These are phyloP conservation scores for Mediolabrus comicus DNA, from an alignment of 108 stramenopile genomes.

Conservation along the genomic window DNA sequence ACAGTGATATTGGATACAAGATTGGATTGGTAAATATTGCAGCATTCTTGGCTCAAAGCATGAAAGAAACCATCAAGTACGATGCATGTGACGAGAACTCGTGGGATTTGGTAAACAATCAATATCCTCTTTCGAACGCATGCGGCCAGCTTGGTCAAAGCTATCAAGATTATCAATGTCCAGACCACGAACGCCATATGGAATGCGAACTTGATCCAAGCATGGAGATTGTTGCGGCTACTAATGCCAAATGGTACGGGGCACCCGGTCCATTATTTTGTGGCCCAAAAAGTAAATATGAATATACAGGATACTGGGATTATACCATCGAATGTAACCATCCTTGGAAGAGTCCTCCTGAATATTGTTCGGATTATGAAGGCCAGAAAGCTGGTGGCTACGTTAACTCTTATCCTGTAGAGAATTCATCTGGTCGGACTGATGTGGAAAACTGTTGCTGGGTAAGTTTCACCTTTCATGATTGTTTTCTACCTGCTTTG, in stretches of 20 bases:
- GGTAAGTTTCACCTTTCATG: too few species aligned
- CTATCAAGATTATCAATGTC: conserved; percentile 49
- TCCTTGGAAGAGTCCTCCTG: neutral
- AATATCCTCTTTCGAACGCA: conserved; percentile 39
- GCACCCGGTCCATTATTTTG: conserved; percentile 34
- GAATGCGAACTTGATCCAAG: conserved; percentile 36
- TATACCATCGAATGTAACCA: neutral
- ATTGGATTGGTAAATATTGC: conserved; percentile 51
- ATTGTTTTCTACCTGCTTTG: too few species aligned
- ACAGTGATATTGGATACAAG: conserved; percentile 10
- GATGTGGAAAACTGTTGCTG: conserved; percentile 50
- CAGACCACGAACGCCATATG: conserved; percentile 40
- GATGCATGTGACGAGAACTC: conserved; percentile 58
- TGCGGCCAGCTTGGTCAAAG: conserved; percentile 49
- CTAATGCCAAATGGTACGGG: conserved; percentile 45
- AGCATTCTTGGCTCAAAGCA: conserved; percentile 51
- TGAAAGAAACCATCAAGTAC: conserved; percentile 60
- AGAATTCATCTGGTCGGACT: conserved; percentile 37
- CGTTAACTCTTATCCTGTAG: neutral
- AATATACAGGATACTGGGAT: neutral
- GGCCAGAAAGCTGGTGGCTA: conserved; percentile 3
- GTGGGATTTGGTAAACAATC: conserved; percentile 38
- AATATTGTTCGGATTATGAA: neutral
- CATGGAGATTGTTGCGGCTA: conserved; percentile 40
- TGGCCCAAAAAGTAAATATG: conserved; percentile 14